Evolutionary conservation across 352 stramenopile genomes (phyloP), one percentile per base, ranked within the genome.

Genomic region (Thraustotheca clavata): DNA sequence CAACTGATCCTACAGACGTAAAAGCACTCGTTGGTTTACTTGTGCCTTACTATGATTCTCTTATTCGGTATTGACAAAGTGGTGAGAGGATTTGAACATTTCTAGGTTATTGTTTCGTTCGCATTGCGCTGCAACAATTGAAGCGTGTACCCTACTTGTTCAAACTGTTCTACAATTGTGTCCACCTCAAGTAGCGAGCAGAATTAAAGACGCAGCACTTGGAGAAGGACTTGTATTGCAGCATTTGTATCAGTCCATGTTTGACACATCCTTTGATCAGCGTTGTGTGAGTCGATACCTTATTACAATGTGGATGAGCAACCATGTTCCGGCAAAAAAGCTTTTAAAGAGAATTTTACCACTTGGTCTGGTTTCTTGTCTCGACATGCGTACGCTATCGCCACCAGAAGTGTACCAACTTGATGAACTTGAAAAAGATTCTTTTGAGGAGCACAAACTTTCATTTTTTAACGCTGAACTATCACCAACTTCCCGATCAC

Each of bases 251-350:
- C 88, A 96, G 59, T 86, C 87, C 0, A 73, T 98, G 24, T 98
- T 98, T 63, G 90, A 96, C 52, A 71, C 89, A 11, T 89, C 83
- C n/a, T 94, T 88, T 55, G 89, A 96, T 49, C 88, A 98, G 68
- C 77, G 94, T 12, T 97, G 89, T 49, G 83, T 98, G 7, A 96
- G 80, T 63, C 85, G 94, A 34, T 98, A 97, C 73, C 69, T 98
- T n/a, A 94, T 97, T 18, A 95, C 88, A 16, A 69, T 98, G 11
- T 99, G 92, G 91, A 94, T 98, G 82, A 94, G 86, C 41, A 87
- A 96, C 54, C 80, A 96, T 46, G 70, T 75, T 29, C 69, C 77
- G 32, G 96, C 92, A 36, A 97, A 97, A 59, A 80, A 88, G 60
- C 74, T 98, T 4, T 68, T 99, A 27, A 70, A 76, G 11, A 77